phyloP scores from a whole-genome alignment of 805 yeast genomes.

The Candida vartiovaarae region DNA sequence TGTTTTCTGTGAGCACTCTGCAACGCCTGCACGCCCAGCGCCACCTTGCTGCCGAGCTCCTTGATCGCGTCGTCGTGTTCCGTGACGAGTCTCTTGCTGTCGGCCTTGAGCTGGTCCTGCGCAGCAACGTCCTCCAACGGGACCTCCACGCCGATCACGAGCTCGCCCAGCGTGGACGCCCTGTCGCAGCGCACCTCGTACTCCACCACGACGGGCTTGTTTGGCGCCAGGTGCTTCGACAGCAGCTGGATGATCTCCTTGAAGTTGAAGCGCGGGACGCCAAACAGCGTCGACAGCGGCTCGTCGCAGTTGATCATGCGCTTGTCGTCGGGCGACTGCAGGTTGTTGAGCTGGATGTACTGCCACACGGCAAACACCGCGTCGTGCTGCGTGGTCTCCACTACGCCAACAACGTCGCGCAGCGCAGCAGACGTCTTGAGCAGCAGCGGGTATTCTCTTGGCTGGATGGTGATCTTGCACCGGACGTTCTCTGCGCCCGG shows the following conservation, averaged over 20 bases:
- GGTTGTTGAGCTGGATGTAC: slow-evolving; percentile 60
- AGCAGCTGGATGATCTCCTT: slow-evolving; percentile 66
- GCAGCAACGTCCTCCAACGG: slow-evolving; percentile 30
- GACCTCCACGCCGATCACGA: slow-evolving; percentile 69
- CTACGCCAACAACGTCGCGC: slow-evolving; percentile 63
- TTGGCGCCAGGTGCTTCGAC: slow-evolving; percentile 62
- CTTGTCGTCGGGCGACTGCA: slow-evolving; percentile 51
- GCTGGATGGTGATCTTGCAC: slow-evolving; percentile 71
- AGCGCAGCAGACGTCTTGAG: slow-evolving; percentile 59
- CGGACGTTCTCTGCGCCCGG: slow-evolving; percentile 60
- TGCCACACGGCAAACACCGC: slow-evolving; percentile 76
- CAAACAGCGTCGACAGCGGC: slow-evolving; percentile 36
- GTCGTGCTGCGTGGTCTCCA: slow-evolving; percentile 81
- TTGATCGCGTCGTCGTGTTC: slow-evolving; percentile 25
- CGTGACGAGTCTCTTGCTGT: slow-evolving; percentile 24
- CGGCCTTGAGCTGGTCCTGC: slow-evolving; percentile 24
- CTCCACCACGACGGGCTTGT: slow-evolving; percentile 71
- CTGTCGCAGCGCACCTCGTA: slow-evolving; percentile 72
- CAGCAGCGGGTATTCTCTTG: slow-evolving; percentile 66
- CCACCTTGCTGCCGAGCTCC: slow-evolving; percentile 26
- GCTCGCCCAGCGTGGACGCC: slow-evolving; percentile 74
- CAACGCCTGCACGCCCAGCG: slow-evolving; percentile 42
- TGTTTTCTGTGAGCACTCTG: slow-evolving; percentile 55
- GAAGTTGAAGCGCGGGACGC: slow-evolving; percentile 50
- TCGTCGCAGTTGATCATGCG: slow-evolving; percentile 46